Conservation (phyloP, 352 stramenopile genomes). For the Vaucheria bursata region DNA sequence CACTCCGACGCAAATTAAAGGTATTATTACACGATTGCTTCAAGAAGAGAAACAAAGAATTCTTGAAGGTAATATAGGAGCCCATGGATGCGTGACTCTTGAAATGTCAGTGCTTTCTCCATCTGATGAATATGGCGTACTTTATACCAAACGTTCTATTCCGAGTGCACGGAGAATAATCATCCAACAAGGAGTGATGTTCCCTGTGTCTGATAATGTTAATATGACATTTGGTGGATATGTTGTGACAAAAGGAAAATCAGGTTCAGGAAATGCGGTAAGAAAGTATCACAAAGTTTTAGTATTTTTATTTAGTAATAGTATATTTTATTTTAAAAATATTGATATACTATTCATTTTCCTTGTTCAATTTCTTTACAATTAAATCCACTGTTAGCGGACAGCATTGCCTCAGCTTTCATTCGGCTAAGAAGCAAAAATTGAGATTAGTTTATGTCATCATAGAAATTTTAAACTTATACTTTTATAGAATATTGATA, state of each 20-base stretch:
- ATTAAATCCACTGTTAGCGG: too few relatives aligned
- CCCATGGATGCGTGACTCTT: constrained; percentile 10
- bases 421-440: too few relatives aligned
- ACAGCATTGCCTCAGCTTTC: too few relatives aligned
- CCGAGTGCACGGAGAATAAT: constrained; percentile 12
- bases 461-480: too few relatives aligned
- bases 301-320: too few relatives aligned
- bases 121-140: background rate
- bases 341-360: too few relatives aligned
- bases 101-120: constrained; percentile 5
- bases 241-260: background rate
- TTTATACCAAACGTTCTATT: constrained; percentile 2
- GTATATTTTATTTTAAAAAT: too few relatives aligned
- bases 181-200: constrained; percentile 7
- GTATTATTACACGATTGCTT: constrained; percentile 11
- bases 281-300: too few relatives aligned
- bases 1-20: background rate
- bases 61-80: background rate
- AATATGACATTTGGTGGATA: constrained; percentile 22
- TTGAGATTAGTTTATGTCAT: too few relatives aligned
- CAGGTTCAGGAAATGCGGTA: constrained; percentile 1
- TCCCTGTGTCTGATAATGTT: constrained; percentile 13
- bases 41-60: constrained; percentile 10
- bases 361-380: too few relatives aligned
- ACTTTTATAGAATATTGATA: too few relatives aligned